Evolutionary conservation across 2,329 filamentous ascomycete genomes (phyloP), one percentile per base, ranked within the genome.

Genomic region (Corynespora cassiicola): DNA sequence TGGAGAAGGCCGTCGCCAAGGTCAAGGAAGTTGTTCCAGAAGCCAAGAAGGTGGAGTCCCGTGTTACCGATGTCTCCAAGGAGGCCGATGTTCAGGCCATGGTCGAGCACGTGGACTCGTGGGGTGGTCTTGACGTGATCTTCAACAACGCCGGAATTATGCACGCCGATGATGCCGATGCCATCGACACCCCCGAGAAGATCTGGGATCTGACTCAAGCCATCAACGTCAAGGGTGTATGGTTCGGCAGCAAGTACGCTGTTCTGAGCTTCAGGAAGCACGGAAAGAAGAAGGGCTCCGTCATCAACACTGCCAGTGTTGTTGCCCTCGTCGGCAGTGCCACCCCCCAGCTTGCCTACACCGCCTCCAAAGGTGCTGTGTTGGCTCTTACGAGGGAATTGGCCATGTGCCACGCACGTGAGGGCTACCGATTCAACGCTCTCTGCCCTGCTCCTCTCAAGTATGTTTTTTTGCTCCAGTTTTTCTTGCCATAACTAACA

Each of bases 141-240:
- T 96, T 96, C 84, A 96, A 96, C 82, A 96, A 96, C 69, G 91
- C 91, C 16, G 91, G 91, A 38, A 96, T 96, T 70, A 96, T 96
- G 91, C 91, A 96, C 74, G 85, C 83, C 31, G 78, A 86, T 41
- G 74, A 77, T 46, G 74, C 72, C 23, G 65, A 70, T 68, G 90
- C 91, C 31, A 75, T 95, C 66, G 81, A 86, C 66, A 96, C 90
- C 1, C 85, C 88, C 33, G 90, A 96, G 75, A 84, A 82, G 58
- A 91, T 96, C 75, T 96, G 91, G 91, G 90, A 96, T 61, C 75
- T 95, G 53, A 96, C 91, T 4, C 90, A 95, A 47, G 85, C 83
- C 67, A 95, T 96, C 77, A 96, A 96, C 71, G 91, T 96, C 70
- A 96, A 96, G 81, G 91, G 91, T 27, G 91, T 96, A n/a, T 96